A percentile compares a stretch with the other conserved stretches of the same genome.
These are phyloP conservation scores for Pholiota conissans DNA, from an alignment of 768 basidiomycete genomes.

Conservation along the genomic window DNA sequence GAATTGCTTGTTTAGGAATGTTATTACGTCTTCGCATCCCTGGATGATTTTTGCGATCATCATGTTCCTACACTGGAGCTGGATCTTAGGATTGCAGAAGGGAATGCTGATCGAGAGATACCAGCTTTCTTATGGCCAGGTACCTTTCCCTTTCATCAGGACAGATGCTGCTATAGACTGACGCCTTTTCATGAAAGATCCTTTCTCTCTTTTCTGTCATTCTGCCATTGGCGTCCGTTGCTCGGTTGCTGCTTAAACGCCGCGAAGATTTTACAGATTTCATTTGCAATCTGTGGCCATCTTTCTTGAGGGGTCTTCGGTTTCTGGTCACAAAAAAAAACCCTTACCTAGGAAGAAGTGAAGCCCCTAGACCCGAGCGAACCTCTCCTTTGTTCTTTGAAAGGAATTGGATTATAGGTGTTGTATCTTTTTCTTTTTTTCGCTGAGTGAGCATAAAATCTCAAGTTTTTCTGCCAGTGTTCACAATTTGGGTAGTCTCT, in stretches of 20 bases:
- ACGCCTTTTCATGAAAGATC: not conserved
- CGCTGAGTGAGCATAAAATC: not conserved
- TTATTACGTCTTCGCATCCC: conserved; percentile 8
- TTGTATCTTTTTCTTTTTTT: too few species aligned
- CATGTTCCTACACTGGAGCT: conserved; percentile 17
- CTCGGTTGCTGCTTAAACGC: not conserved
- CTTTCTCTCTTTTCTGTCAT: not conserved
- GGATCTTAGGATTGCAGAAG: conserved; percentile 13
- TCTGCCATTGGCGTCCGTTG: not conserved
- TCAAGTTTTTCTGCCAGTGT: not conserved
- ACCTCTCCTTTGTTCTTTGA: not conserved
- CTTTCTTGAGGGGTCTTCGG: not conserved
- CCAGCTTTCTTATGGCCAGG: conserved; percentile 17
- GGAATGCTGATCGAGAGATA: conserved; percentile 8
- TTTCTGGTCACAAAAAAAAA: not conserved
- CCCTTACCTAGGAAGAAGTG: not conserved
- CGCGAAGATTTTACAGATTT: not conserved
- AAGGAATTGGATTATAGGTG: not conserved
- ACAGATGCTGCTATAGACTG: not conserved
- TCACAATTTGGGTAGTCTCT: not conserved
- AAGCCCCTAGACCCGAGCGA: not conserved
- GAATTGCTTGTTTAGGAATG: conserved; percentile 4
- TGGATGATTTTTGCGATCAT: conserved; percentile 15
- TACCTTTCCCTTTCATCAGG: not conserved
- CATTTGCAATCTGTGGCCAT: not conserved